Evolutionary conservation across 2,329 filamentous ascomycete genomes (phyloP), one percentile per base, ranked within the genome.

Genomic region (Colletotrichum gloeosporioides): DNA sequence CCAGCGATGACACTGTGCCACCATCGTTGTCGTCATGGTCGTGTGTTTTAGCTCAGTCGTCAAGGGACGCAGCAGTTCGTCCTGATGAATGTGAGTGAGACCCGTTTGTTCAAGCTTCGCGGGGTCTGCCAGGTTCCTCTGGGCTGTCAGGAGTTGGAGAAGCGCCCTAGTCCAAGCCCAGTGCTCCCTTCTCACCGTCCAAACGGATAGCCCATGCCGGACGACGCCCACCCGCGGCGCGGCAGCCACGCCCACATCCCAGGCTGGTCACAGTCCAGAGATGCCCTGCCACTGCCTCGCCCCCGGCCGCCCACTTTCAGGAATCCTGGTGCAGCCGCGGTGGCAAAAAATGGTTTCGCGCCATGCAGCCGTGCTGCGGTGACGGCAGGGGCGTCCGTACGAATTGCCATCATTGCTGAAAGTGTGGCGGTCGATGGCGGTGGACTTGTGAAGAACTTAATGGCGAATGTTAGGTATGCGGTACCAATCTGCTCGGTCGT

Each of bases 161-260:
- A 70, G 16, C 31, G 63, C 75, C 55, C 64, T 69, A 44, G 65
- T 31, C 64, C 64, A 22, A 74, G 71, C 44, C 22, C 29, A 62
- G 70, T 65, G 57, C 36, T 59, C 57, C 71, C 61, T 77, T 67
- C 55, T 65, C 65, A 75, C 71, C 71, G 53, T 77, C 66, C 61
- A 70, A 71, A 66, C 66, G 75, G 71, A 70, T 71, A 66, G 75
- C 71, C 75, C 71, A 75, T 77, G 71, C 71, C 62, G 75, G 66
- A 65, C 36, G 64, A 64, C 70, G 67, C 74, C 74, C 70, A 74
- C 74, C 57, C 71, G 59, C 59, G 53, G 71, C 62, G 59, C 59
- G 53, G 71, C 62, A 75, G 71, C 59, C 59, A 63, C 53, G 66
- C 71, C 75, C 66, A 75, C 71, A 75, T 71, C 55, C 71, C 65